A percentile compares a stretch with the other conserved stretches of the same genome.
phyloP scores from a whole-genome alignment of 2,329 filamentous ascomycete species.

The Xylariaceae sp. region DNA sequence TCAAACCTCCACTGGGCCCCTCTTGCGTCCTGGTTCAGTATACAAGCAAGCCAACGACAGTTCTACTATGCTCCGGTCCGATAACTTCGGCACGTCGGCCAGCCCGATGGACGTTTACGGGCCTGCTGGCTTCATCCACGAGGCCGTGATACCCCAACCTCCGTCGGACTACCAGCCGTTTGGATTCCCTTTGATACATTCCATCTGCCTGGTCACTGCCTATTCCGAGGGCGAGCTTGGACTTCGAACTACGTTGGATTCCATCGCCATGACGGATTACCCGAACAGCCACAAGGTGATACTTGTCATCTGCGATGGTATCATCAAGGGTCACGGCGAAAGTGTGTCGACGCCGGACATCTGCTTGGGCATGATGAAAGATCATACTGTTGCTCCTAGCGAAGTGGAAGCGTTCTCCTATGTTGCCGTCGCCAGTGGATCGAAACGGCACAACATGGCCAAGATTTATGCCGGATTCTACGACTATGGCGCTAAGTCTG shows the following conservation, averaged over 20 bases:
- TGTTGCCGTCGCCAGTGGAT: conserved; percentile 88
- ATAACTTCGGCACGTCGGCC: conserved; percentile 46
- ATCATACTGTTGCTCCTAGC: conserved; percentile 69
- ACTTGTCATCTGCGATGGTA: conserved; percentile 90
- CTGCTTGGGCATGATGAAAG: conserved; percentile 87
- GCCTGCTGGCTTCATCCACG: conserved; percentile 91
- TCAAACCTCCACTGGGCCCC: conserved; percentile 66
- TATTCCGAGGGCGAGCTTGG: conserved; percentile 95
- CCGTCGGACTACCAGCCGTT: conserved; percentile 97
- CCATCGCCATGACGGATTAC: conserved; percentile 94
- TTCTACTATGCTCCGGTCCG: conserved; percentile 56
- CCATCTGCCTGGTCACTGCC: conserved; percentile 89
- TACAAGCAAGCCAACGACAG: conserved; percentile 62
- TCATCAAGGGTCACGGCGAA: conserved; percentile 95
- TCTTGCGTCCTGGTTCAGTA: conserved; percentile 63
- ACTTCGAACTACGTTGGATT: conserved; percentile 88
- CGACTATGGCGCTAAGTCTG: conserved; percentile 78
- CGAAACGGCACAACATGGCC: conserved; percentile 99
- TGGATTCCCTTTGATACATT: conserved; percentile 87
- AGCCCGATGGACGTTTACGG: conserved; percentile 62
- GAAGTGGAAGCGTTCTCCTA: conserved; percentile 91
- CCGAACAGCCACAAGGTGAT: conserved; percentile 99
- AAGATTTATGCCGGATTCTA: conserved; percentile 98
- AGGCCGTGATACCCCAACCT: conserved; percentile 90
- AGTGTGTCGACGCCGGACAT: conserved; percentile 81